A percentile compares a stretch with the other conserved stretches of the same genome.
phyloP scores from a whole-genome alignment of 2,329 filamentous ascomycete genomes.

The Grosmannia penicillata region DNA sequence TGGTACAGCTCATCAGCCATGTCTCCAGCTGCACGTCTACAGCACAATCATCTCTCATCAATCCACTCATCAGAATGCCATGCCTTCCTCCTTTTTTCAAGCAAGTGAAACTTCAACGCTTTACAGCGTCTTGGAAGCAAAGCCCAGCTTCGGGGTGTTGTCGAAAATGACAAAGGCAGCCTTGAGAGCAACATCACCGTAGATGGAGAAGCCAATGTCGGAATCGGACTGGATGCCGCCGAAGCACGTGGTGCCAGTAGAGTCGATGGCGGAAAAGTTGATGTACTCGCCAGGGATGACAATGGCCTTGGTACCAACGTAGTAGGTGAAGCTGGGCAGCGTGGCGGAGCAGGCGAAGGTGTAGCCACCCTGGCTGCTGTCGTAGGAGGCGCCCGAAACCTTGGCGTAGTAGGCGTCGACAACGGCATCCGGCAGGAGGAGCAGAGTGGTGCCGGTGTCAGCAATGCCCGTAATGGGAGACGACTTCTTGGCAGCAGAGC shows the following conservation, averaged over 20 bases:
- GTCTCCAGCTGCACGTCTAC: no score
- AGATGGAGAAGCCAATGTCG: constrained; percentile 14
- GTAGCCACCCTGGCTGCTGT: constrained; percentile 27
- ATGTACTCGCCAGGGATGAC: no score
- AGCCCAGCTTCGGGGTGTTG: constrained; percentile 11
- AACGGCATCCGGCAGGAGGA: constrained; percentile 32
- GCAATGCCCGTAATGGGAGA: constrained; percentile 28
- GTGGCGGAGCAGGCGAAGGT: constrained; percentile 33
- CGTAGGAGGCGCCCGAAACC: constrained; percentile 26
- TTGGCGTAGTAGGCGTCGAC: constrained; percentile 35
- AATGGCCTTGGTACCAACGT: no score
- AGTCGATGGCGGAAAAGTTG: constrained; percentile 30
- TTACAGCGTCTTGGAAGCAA: constrained; percentile 11
- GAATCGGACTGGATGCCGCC: constrained; percentile 43
- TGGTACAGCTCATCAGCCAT: no score
- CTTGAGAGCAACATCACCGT: constrained; percentile 14
- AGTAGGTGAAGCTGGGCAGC: constrained; percentile 34
- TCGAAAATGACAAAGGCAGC: constrained; percentile 15
- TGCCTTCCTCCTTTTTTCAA: no score
- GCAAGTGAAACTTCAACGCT: no score
- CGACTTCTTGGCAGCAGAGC: constrained; percentile 12
- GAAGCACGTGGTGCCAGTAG: constrained; percentile 38
- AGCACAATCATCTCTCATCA: no score
- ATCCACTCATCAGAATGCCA: no score
- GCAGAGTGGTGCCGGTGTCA: constrained; percentile 45